These are phyloP conservation scores for Paraconiothyrium brasiliense DNA, from an alignment of 2,329 filamentous ascomycete species.

Conservation along the genomic window DNA sequence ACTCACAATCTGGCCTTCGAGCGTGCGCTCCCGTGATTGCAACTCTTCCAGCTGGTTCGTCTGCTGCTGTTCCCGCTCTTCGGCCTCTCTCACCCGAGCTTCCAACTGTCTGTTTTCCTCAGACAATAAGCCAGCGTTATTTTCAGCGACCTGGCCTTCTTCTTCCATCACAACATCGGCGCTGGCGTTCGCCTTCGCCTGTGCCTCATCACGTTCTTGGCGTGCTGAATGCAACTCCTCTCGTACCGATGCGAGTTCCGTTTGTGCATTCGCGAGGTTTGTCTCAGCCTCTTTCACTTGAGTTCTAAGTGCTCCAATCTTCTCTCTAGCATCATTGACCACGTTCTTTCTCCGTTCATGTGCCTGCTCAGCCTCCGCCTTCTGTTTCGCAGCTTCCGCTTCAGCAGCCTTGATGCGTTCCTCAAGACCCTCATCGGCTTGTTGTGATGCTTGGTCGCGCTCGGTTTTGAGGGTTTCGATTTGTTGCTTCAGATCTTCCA, in stretches of 20 bases:
- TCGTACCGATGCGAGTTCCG: conserved; percentile 33
- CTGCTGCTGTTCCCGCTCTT: conserved; percentile 52
- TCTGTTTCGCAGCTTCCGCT: conserved; percentile 19
- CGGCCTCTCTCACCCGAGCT: conserved; percentile 50
- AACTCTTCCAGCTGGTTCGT: conserved; percentile 58
- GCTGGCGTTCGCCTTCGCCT: conserved; percentile 57
- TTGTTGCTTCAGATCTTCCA: conserved; percentile 86
- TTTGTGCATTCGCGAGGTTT: conserved; percentile 42
- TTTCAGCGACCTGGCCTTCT: conserved; percentile 57
- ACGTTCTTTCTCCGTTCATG: conserved; percentile 55
- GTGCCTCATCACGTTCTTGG: conserved; percentile 71
- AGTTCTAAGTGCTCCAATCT: conserved; percentile 12
- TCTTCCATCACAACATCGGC: conserved; percentile 51
- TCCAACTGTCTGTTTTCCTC: conserved; percentile 50
- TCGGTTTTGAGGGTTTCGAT: conserved; percentile 67
- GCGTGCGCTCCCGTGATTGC: conserved; percentile 70
- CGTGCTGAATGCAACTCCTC: conserved; percentile 67
- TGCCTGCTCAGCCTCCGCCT: not conserved
- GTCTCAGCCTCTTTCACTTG: conserved; percentile 38
- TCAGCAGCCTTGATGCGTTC: conserved; percentile 55
- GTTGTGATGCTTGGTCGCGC: conserved; percentile 60
- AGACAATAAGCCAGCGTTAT: conserved; percentile 27
- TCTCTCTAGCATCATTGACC: conserved; percentile 26
- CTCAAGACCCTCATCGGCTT: conserved; percentile 57
- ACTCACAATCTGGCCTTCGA: conserved; percentile 67